Evolutionary conservation across 148 eudicot genomes (phyloP), one percentile per base, ranked within the genome.

Genomic region (Vaccinium corymbosum): DNA sequence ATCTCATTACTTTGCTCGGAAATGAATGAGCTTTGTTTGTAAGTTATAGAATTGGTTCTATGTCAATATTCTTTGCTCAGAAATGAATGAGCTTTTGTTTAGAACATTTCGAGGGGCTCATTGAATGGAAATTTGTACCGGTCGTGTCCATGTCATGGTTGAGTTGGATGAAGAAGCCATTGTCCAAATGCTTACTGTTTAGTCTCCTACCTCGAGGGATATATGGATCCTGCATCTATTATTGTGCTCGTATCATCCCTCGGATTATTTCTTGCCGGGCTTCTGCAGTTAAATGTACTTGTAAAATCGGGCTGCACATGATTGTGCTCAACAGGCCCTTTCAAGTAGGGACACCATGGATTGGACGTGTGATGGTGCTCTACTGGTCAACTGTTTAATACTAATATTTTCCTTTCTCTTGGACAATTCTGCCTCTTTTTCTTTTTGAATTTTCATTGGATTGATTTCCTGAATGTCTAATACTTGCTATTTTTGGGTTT

Each of bases 21-120:
- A 59, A 74, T 79, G 57, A 66, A 85, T 57, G 83, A 80, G 62
- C 86, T 52, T 66, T 84, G 79, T 85, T 71, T 56, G 49, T 42
- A 11, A 82, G 29, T 29, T 7, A 27, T 7, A 27, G 49, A 62
- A 55, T 53, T 20, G 25, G n/a, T 74, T 20, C 35, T 16, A 10
- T 52, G 78, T 82, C 27, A 82, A 73, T 74, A 55, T 71, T 72
- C 78, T 73, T 71, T 74, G 84, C 59, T 71, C 19, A 32, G n/a
- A 55, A 42, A 57, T 42, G 52, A 19, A 83, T 73, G 38, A 20
- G 62, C 50, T 14, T 75, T 32, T 29, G 0, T 50, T 42, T 80
- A 80, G 6, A 22, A 22, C 53, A 1, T 27, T 66, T 66, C 72
- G 25, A 66, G 35, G 72, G 72, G 27, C 72, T 66, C 70, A 4